These are phyloP conservation scores for Aquilaria yunnanensis DNA, from an alignment of 345 rosid genomes.

Conservation along the genomic window DNA sequence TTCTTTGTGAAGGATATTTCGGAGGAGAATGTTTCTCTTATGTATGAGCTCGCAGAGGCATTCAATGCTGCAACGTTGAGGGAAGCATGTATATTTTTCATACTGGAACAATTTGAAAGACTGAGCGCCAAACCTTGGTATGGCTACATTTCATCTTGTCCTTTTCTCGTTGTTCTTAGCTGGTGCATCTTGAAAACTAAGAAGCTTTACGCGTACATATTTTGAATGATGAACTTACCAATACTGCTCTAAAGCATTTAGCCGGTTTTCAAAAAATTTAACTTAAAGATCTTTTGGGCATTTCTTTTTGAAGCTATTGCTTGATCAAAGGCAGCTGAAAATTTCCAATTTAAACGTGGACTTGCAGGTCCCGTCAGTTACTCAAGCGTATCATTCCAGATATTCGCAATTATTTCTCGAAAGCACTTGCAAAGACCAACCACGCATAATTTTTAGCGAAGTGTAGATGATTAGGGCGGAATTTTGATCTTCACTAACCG, in stretches of 20 bases:
- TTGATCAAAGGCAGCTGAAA: too few relatives aligned
- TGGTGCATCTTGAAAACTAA: too few relatives aligned
- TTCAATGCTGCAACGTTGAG: constrained; percentile 50
- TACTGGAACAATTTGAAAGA: constrained; percentile 44
- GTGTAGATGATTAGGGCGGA: constrained; percentile 13
- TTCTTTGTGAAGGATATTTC: constrained; percentile 36
- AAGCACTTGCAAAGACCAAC: constrained; percentile 31
- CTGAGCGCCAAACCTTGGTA: constrained; percentile 60
- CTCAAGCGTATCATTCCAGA: constrained; percentile 47
- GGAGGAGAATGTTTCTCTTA: constrained; percentile 43
- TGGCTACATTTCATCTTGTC: neutral
- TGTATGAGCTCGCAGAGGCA: constrained; percentile 67
- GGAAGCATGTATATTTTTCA: constrained; percentile 59
- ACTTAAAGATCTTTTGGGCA: too few relatives aligned
- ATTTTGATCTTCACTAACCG: constrained; percentile 4
- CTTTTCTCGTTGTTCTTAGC: neutral
- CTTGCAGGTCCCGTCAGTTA: constrained; percentile 43
- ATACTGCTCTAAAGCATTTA: too few relatives aligned
- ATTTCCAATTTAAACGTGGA: too few relatives aligned
- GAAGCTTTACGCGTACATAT: too few relatives aligned
- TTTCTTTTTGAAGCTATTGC: too few relatives aligned
- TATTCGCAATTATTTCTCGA: constrained; percentile 32
- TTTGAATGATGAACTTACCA: neutral
- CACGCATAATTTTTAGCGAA: constrained; percentile 17
- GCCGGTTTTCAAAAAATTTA: neutral